Evolutionary conservation across 1,284 basidiomycete species (phyloP), one percentile per base, ranked within the genome.

Genomic region (Leccinum olivaceoglutinosum): DNA sequence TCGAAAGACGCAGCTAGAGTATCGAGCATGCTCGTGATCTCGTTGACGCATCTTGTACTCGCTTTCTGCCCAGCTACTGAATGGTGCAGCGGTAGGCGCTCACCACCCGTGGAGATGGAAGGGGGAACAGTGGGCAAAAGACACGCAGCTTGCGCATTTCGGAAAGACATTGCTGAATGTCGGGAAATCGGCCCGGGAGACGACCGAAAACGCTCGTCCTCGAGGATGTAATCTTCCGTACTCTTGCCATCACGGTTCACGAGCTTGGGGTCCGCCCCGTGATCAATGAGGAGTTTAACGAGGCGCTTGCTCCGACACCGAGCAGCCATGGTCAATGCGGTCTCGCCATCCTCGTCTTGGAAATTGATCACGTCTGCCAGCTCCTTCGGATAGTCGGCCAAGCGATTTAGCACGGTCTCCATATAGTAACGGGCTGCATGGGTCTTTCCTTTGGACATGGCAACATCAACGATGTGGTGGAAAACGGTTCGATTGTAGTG

Each of bases 321-420:
- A 5, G 97, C 97, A 29, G 97, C 96, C 82, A 99, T 88, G 1
- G 97, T 99, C 64, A 99, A 79, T 10, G 97, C 94, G 12, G 97
- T 98, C 79, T 99, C 97, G 39, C 96, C 96, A 69, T 99, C 97
- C 74, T 98, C 95, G 74, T 99, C 97, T 75, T 97, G 97, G 77
- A 99, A 99, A 74, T 99, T 99, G 78, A 99, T 94, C 59, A 99
- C 95, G 74, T 99, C 97, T 44, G 95, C 94, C 16, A 99, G 81
- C 76, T 99, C 97, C 70, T 93, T 92, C 2, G 96, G 96, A 77
- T 94, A 99, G 73, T 98, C 95, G n/a, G 92, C 83, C 18, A 99
- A 83, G 54, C 96, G 87, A 57, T 82, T 84, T 62, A 99, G 83
- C 62, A 99, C 91, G 2, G 94, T 97, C 78, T 99, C 97, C 92